These are phyloP conservation scores for Arthrobotrys megalospora DNA, from an alignment of 2,329 filamentous ascomycete genomes.

Conservation along the genomic window DNA sequence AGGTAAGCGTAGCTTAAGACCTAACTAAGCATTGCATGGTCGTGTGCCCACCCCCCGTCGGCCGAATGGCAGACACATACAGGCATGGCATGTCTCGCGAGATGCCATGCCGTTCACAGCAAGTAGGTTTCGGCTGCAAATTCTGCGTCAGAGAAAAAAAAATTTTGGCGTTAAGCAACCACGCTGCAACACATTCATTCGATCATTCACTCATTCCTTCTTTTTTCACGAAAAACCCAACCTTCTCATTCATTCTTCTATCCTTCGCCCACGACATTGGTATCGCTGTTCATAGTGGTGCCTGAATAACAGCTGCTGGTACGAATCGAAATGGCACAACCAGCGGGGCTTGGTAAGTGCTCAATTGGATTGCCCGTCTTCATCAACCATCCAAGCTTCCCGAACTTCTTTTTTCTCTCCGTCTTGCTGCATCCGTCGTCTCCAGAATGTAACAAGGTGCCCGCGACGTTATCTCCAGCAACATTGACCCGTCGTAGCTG, in stretches of 20 bases:
- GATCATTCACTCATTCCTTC: conserved; percentile 23
- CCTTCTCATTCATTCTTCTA: conserved; percentile 26
- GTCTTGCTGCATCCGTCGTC: conserved; percentile 1
- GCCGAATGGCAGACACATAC: conserved; percentile 33
- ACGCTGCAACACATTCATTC: conserved; percentile 55
- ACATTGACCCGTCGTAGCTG: neutral
- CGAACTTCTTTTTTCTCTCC: conserved; percentile 1
- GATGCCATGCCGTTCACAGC: conserved; percentile 32
- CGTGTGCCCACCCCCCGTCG: conserved; percentile 33
- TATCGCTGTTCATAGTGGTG: conserved; percentile 44
- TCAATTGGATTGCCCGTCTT: conserved; percentile 19
- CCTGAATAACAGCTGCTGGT: conserved; percentile 47
- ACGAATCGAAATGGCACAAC: conserved; percentile 51
- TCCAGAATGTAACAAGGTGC: conserved; percentile 14
- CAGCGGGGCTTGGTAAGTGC: conserved; percentile 48
- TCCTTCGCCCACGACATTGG: conserved; percentile 20
- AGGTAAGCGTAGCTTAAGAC: neutral
- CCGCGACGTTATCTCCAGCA: neutral
- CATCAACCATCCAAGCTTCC: neutral
- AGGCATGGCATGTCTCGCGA: conserved; percentile 33
- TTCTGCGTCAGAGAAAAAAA: conserved; percentile 33
- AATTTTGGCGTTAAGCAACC: conserved; percentile 44
- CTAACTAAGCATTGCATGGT: neutral
- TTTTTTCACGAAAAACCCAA: conserved; percentile 20
- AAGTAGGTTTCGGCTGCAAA: conserved; percentile 34